phyloP scores from a whole-genome alignment of 2,329 filamentous ascomycete species.

The Fusarium caatingaense region DNA sequence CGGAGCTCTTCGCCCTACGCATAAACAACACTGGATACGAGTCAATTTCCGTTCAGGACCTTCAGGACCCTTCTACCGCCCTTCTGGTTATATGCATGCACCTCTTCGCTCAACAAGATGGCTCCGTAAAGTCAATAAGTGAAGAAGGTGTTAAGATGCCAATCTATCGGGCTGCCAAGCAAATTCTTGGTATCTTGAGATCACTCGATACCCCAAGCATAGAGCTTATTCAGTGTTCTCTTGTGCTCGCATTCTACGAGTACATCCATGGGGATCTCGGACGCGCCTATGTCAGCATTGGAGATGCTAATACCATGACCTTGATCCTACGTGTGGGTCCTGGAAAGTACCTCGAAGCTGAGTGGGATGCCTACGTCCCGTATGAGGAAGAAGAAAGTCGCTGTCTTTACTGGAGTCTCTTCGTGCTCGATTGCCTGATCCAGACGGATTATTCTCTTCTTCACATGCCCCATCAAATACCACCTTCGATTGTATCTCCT shows the following conservation, averaged over 20 bases:
- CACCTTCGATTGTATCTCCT: constrained; percentile 41
- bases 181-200: constrained; percentile 52
- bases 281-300: constrained; percentile 57
- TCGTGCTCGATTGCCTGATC: constrained; percentile 55
- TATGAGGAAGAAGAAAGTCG: constrained; percentile 54
- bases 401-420: constrained; percentile 57
- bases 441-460: constrained; percentile 48
- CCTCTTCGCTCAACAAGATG: constrained; percentile 51
- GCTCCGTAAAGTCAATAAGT: constrained; percentile 48
- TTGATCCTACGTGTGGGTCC: constrained; percentile 52
- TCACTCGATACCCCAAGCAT: constrained; percentile 51
- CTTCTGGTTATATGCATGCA: constrained; percentile 57
- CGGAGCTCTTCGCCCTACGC: constrained; percentile 51
- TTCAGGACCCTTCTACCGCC: constrained; percentile 48
- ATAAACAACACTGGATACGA: constrained; percentile 6
- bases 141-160: constrained; percentile 50
- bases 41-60: constrained; percentile 16
- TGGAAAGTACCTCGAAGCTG: constrained; percentile 48
- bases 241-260: constrained; percentile 56
- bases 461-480: constrained; percentile 49
- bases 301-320: constrained; percentile 53
- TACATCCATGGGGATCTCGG: constrained; percentile 56
- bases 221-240: constrained; percentile 55
- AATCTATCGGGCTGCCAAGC: constrained; percentile 53
- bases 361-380: constrained; percentile 41